Base-by-base conservation (phyloP, 1,284 basidiomycete species). In the Ganoderma meredithae region DNA sequence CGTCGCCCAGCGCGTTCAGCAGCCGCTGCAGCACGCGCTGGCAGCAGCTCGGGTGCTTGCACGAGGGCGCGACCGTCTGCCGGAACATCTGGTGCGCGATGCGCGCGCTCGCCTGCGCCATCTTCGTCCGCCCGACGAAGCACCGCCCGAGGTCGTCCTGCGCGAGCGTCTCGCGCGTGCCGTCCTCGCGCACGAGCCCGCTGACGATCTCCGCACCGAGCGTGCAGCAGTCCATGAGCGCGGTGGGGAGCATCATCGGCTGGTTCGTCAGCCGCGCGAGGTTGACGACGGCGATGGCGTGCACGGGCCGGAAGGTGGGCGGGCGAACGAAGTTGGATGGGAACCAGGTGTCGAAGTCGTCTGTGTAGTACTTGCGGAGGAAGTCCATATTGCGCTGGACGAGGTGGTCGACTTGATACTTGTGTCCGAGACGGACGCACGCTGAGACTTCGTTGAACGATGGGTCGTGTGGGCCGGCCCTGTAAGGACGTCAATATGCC, bases 1-100 rank as follows among this genome's bases (percentile, higher is more conserved):
- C 75, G 52, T 76, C 70, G n/a, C 73, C 74, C 10, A 77, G 70
- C 61, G 75, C 75, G 60, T 73, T 72, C 25, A 72, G 61, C 33
- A 77, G 66, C 31, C 66, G 71, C 61, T 73, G 72, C 31, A 72
- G 65, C 60, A 72, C 69, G 58, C 69, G 69, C 31, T 60, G 49
- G 65, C 71, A 72, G 65, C 66, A 70, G 49, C 63, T 49, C 19
- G 67, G 60, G 41, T 68, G 66, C 49, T 63, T 63, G 62, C 71
- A 72, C 27, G 49, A 52, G 9, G 60, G 31, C 44, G 71, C 62
- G 62, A 70, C 65, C 36, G 39, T 62, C 63, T 65, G 66, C 12
- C 69, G 67, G 65, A 72, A 72, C 69, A 72, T 70, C 61, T 67
- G 69, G 67, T 70, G 71, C 52, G 71, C 69, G 64, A 70, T 69